These are phyloP conservation scores for Nicotiana tomentosiformis DNA, from an alignment of 257 asterid genomes.

Conservation along the genomic window DNA sequence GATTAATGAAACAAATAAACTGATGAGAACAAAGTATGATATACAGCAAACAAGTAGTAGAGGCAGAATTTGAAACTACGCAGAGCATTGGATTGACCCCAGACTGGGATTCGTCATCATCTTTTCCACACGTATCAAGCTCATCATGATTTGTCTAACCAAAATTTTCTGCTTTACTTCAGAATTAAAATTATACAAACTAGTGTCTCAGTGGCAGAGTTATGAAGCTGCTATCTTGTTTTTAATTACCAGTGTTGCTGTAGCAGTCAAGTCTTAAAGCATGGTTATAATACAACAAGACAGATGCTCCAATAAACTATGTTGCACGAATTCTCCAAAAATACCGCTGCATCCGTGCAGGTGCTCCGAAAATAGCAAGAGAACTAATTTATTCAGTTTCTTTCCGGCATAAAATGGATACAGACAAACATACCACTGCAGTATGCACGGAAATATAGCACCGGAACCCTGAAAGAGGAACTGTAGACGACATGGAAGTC, in stretches of 20 bases:
- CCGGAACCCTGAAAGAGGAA: slow-evolving; percentile 78
- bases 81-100: not conserved
- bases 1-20: not conserved
- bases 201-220: not conserved
- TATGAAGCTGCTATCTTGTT: not conserved
- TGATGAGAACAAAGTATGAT: not conserved
- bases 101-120: not conserved
- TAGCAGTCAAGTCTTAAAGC: not conserved
- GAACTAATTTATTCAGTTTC: not conserved
- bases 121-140: not conserved
- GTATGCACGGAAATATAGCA: slow-evolving; percentile 78
- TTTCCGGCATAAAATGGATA: not conserved
- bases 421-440: slow-evolving; percentile 41
- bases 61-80: not conserved
- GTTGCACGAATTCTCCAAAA: too few relatives aligned
- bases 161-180: not conserved
- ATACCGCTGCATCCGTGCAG: too few relatives aligned
- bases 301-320: too few relatives aligned
- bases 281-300: too few relatives aligned
- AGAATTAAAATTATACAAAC: not conserved
- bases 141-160: not conserved
- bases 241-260: not conserved
- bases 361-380: too few relatives aligned
- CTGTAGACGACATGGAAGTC: slow-evolving; percentile 72
- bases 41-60: not conserved